A percentile compares a stretch with the other conserved stretches of the same genome.
Evolutionary conservation across 768 basidiomycete species (phyloP).

Genomic region (Lactarius akahatsu): DNA sequence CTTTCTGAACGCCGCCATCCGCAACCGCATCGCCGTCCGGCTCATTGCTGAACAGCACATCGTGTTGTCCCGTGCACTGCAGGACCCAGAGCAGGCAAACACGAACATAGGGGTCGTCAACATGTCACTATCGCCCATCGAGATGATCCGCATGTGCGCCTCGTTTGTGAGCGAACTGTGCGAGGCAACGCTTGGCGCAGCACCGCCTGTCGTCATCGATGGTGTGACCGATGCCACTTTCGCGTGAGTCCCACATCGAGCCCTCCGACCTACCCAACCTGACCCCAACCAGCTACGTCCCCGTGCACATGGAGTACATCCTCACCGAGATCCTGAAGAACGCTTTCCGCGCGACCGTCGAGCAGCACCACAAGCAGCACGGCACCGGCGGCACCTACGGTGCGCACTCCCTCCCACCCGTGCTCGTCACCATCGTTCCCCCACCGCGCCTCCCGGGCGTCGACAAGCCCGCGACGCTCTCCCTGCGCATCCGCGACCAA

Average conservation of each 20-base stretch:
- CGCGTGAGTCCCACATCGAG: constrained; percentile 58
- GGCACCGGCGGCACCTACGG: constrained; percentile 39
- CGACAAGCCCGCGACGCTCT: constrained; percentile 51
- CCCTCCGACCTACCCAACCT: background rate
- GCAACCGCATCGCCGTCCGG: constrained; percentile 82
- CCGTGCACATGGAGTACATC: constrained; percentile 89
- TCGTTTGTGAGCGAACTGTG: constrained; percentile 84
- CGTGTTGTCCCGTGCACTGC: constrained; percentile 69
- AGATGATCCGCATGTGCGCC: constrained; percentile 76
- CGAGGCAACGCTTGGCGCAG: constrained; percentile 75
- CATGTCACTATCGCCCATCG: constrained; percentile 63
- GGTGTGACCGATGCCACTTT: constrained; percentile 71
- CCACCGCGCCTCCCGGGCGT: constrained; percentile 36
- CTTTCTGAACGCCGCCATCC: constrained; percentile 83
- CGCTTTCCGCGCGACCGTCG: constrained; percentile 85
- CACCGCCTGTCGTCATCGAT: constrained; percentile 67
- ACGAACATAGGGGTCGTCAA: constrained; percentile 73
- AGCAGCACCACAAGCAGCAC: constrained; percentile 55
- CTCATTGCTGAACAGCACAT: constrained; percentile 92
- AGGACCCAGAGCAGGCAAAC: constrained; percentile 39
- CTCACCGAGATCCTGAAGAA: constrained; percentile 90
- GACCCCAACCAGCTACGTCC: constrained; percentile 62
- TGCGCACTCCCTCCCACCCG: constrained; percentile 51
- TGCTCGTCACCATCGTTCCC: constrained; percentile 69
- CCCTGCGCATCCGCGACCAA: constrained; percentile 79